A percentile compares a stretch with the other conserved stretches of the same genome.
These are phyloP conservation scores for Plasmodium relictum DNA, from an alignment of 169 alveolate genomes.

Conservation along the genomic window DNA sequence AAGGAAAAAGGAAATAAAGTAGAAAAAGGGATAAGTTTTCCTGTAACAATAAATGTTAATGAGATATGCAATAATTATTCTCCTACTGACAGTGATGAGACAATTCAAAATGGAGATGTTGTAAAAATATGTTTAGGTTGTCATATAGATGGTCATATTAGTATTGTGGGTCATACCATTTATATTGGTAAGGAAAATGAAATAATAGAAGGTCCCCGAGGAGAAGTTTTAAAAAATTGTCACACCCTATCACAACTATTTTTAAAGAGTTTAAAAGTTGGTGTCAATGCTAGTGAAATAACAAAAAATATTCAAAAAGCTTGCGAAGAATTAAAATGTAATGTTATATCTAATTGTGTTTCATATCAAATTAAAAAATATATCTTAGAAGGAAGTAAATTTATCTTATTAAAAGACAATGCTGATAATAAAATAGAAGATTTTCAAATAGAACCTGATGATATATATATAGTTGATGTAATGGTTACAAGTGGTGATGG, in stretches of 20 bases:
- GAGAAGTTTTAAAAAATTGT: slow-evolving; percentile 92
- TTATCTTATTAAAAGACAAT: slow-evolving; percentile 87
- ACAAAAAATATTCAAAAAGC: slow-evolving; percentile 92
- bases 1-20: slow-evolving; percentile 88
- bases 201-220: slow-evolving; percentile 77
- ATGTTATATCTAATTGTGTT: slow-evolving; percentile 93
- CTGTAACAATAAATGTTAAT: slow-evolving; percentile 96
- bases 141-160: slow-evolving; percentile 95
- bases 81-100: slow-evolving; percentile 89
- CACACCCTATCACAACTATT: slow-evolving; percentile 95
- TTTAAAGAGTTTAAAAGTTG: slow-evolving; percentile 90
- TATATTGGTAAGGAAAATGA: slow-evolving; percentile 75
- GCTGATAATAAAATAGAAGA: slow-evolving; percentile 95
- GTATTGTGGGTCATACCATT: slow-evolving; percentile 93
- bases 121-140: slow-evolving; percentile 93
- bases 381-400: slow-evolving; percentile 94
- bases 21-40: slow-evolving; percentile 97
- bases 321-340: slow-evolving; percentile 92
- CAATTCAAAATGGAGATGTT: slow-evolving; percentile 92
- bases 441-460: slow-evolving; percentile 94
- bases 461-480: slow-evolving; percentile 95
- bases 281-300: slow-evolving; percentile 93
- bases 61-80: slow-evolving; percentile 95
- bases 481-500: slow-evolving; percentile 96
- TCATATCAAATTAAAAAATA: slow-evolving; percentile 95